Evolutionary conservation across 1,284 basidiomycete species (phyloP).

Genomic region (Austroboletus niveus): DNA sequence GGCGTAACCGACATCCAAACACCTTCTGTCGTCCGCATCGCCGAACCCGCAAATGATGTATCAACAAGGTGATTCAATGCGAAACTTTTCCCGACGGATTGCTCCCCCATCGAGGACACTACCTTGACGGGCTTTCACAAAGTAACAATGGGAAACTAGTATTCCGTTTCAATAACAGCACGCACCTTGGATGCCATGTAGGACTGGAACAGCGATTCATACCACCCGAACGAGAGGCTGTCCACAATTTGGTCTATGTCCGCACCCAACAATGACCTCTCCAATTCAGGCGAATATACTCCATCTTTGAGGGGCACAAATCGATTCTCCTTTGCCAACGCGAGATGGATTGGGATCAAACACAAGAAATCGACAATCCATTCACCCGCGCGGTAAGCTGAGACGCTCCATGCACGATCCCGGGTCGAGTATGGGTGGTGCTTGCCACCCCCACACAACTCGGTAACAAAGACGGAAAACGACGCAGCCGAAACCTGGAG

Average conservation of each 20-base stretch:
- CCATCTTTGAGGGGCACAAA: constrained; percentile 63
- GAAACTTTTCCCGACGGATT: constrained; percentile 64
- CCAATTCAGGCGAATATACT: constrained; percentile 46
- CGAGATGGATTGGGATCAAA: constrained; percentile 63
- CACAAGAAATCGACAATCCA: constrained; percentile 64
- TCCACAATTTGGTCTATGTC: constrained; percentile 55
- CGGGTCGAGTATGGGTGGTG: not conserved
- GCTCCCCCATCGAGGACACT: constrained; percentile 68
- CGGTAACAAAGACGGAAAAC: constrained; percentile 20
- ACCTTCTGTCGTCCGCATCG: constrained; percentile 65
- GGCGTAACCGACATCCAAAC: constrained; percentile 70
- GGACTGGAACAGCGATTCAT: constrained; percentile 60
- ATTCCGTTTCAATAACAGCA: too few relatives aligned
- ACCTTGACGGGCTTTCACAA: constrained; percentile 53
- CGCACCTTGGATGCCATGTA: constrained; percentile 57
- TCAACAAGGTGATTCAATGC: constrained; percentile 61
- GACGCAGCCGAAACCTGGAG: constrained; percentile 29
- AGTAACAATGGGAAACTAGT: not conserved
- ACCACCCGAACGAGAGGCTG: constrained; percentile 60
- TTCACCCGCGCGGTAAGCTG: constrained; percentile 48
- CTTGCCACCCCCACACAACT: constrained; percentile 11
- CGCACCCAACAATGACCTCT: constrained; percentile 54
- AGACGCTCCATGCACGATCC: constrained; percentile 30
- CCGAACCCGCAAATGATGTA: constrained; percentile 64
- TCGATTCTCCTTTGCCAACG: constrained; percentile 54